A percentile compares a stretch with the other conserved stretches of the same genome.
Conservation (phyloP, 2,329 filamentous ascomycete genomes). For the Juglanconis sp. region DNA sequence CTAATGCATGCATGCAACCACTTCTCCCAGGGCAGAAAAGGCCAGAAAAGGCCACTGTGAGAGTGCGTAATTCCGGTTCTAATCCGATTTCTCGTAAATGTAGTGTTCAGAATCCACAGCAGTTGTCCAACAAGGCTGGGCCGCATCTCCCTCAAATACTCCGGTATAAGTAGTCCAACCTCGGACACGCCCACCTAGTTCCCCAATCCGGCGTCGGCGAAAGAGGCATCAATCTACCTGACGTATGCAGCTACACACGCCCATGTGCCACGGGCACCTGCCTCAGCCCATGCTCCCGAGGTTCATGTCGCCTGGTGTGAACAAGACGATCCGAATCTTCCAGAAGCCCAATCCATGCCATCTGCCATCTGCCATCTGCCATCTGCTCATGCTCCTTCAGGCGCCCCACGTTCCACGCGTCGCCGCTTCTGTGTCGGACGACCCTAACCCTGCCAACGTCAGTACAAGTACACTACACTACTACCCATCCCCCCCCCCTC, state of each 20-base stretch:
- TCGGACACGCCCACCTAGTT: background rate
- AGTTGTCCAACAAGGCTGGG: background rate
- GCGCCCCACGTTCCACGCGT: too few species aligned
- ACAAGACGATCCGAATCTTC: background rate
- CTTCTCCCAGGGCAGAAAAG: too few species aligned
- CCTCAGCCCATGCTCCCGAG: background rate
- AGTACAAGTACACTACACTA: too few species aligned
- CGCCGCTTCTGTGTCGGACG: too few species aligned
- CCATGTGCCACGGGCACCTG: background rate
- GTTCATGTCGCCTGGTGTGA: background rate
- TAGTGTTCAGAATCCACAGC: background rate
- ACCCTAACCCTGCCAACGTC: too few species aligned
- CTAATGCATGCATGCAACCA: too few species aligned
- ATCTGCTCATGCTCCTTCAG: too few species aligned
- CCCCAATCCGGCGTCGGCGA: constrained; percentile 15
- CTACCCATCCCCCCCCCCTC: too few species aligned
- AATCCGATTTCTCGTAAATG: background rate
- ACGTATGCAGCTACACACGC: constrained; percentile 6
- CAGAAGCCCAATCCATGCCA: too few species aligned
- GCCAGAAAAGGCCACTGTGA: too few species aligned
- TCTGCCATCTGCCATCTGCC: too few species aligned
- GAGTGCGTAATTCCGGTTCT: background rate
- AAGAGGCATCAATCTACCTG: constrained; percentile 13
- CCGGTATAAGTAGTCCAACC: background rate
- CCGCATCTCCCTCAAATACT: background rate